Evolutionary conservation across 306 rosid species (phyloP).

Genomic region (Trifolium fragiferum): DNA sequence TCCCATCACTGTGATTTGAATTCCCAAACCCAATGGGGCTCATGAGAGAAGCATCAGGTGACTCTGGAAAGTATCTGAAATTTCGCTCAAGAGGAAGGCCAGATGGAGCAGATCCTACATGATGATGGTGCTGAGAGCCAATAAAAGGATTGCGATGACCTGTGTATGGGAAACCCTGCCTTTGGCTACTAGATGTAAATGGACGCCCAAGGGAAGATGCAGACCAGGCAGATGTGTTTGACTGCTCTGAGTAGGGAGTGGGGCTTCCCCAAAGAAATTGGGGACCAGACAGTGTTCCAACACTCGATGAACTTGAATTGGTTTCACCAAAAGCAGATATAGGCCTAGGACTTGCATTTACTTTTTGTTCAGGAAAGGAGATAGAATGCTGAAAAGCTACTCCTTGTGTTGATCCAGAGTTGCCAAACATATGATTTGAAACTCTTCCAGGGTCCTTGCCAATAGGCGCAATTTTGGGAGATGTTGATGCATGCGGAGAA

Average conservation of each 20-base stretch:
- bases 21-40: constrained; percentile 59
- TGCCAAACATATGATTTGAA: constrained; percentile 55
- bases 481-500: constrained; percentile 64
- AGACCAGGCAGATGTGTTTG: constrained; percentile 76
- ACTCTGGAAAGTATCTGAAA: constrained; percentile 78
- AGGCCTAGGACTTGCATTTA: constrained; percentile 68
- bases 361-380: constrained; percentile 73
- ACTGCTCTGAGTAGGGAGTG: constrained; percentile 63
- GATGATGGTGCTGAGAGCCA: constrained; percentile 71
- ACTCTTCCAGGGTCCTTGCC: constrained; percentile 87
- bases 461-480: constrained; percentile 83
- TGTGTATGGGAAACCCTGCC: constrained; percentile 68
- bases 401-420: constrained; percentile 60
- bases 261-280: constrained; percentile 99
- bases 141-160: constrained; percentile 61
- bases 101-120: constrained; percentile 94
- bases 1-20: constrained; percentile 60
- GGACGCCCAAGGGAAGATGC: constrained; percentile 67
- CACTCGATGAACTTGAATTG: constrained; percentile 62
- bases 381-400: constrained; percentile 63
- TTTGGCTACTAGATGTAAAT: constrained; percentile 70
- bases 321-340: constrained; percentile 61
- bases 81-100: constrained; percentile 77
- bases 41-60: constrained; percentile 79
- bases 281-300: constrained; percentile 86